Evolutionary conservation across 108 stramenopile species (phyloP).

Genomic region (Aurantiochytrium sp.): DNA sequence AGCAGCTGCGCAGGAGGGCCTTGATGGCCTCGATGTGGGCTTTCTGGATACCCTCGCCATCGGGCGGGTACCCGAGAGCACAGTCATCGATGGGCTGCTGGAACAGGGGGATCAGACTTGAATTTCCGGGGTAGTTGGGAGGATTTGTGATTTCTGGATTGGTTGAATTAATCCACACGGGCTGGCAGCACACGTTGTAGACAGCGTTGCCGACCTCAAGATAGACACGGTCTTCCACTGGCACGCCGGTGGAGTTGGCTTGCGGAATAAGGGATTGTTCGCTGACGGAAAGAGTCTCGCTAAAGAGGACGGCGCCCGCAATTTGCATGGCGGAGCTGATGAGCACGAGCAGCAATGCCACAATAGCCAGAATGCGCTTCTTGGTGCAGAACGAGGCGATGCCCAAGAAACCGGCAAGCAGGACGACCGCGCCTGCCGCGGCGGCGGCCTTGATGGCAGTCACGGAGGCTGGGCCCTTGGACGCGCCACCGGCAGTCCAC

Average conservation of each 20-base stretch:
- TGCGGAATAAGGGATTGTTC: not conserved
- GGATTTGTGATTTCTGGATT: not conserved
- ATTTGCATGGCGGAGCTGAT: not conserved
- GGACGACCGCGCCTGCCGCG: not conserved
- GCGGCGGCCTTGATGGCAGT: too few species aligned
- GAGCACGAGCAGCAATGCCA: not conserved
- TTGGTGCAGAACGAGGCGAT: not conserved
- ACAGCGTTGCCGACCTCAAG: not conserved
- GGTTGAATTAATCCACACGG: not conserved
- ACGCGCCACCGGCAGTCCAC: too few species aligned
- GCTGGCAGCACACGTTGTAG: not conserved
- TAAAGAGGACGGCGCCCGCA: not conserved
- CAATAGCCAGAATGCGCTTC: not conserved
- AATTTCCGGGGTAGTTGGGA: not conserved
- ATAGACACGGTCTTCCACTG: not conserved
- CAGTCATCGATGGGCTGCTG: not conserved
- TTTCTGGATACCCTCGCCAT: not conserved
- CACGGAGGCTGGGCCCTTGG: too few species aligned
- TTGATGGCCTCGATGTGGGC: not conserved
- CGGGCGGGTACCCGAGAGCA: not conserved
- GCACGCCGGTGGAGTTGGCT: not conserved
- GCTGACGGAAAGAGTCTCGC: not conserved
- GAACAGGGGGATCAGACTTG: not conserved
- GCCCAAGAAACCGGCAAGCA: not conserved
- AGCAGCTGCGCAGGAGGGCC: not conserved